A percentile compares a stretch with the other conserved stretches of the same genome.
Evolutionary conservation across 2,329 filamentous ascomycete genomes (phyloP).

Genomic region (Hypoxylon sp.): DNA sequence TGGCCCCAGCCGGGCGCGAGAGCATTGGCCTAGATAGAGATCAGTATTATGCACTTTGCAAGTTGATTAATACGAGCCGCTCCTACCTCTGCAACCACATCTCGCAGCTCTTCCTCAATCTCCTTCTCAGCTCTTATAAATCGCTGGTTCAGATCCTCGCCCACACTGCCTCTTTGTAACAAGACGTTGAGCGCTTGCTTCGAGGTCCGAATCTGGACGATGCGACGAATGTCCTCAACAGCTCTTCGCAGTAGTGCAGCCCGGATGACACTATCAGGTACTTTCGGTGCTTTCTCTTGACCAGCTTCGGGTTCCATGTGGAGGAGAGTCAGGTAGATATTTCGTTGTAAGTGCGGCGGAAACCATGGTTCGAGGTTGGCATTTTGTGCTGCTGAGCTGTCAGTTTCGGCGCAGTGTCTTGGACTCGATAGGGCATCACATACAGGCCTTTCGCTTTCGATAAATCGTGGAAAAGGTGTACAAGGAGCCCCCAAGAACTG

Average conservation of each 20-base stretch:
- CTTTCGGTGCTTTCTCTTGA: conserved; percentile 74
- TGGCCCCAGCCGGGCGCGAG: conserved; percentile 91
- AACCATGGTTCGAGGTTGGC: conserved; percentile 96
- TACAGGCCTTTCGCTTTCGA: conserved; percentile 89
- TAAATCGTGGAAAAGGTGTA: conserved; percentile 94
- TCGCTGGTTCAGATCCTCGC: conserved; percentile 95
- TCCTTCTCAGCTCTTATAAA: conserved; percentile 95
- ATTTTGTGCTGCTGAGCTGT: conserved; percentile 71
- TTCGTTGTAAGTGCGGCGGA: conserved; percentile 87
- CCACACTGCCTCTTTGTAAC: conserved; percentile 90
- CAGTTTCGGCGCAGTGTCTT: conserved; percentile 29
- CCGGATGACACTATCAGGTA: conserved; percentile 88
- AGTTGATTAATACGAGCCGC: not conserved
- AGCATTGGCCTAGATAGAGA: conserved; percentile 80
- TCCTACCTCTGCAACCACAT: conserved; percentile 90
- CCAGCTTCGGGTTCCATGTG: conserved; percentile 77
- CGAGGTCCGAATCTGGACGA: conserved; percentile 87
- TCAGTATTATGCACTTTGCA: not conserved
- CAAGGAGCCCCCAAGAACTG: conserved; percentile 87
- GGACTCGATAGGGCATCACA: conserved; percentile 51
- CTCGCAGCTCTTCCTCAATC: conserved; percentile 94
- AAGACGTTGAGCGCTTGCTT: conserved; percentile 89
- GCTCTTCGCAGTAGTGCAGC: conserved; percentile 90
- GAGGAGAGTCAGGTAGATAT: conserved; percentile 93
- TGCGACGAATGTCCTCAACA: conserved; percentile 91